These are phyloP conservation scores for Aspergillus sp. DNA, from an alignment of 2,329 filamentous ascomycete species.

Conservation along the genomic window DNA sequence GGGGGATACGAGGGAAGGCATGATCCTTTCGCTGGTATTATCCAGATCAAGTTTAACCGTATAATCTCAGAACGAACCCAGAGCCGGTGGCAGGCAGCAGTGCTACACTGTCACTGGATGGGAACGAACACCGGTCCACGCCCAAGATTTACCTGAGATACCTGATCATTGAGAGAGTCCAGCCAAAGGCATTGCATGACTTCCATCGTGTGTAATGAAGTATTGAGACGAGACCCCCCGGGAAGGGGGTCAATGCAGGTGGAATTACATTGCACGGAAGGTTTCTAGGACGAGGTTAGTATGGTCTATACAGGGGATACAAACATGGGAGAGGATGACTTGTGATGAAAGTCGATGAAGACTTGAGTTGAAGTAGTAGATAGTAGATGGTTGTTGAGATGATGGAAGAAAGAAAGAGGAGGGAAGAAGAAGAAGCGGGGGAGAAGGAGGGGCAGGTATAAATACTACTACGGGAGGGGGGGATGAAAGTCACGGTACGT, in stretches of 20 bases:
- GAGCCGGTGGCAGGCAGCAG: conserved; percentile 8
- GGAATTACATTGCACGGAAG: conserved; percentile 28
- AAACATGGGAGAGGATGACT: conserved; percentile 21
- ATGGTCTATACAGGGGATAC: neutral
- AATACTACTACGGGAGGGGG: conserved; percentile 39
- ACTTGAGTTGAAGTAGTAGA: neutral
- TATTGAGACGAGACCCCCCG: neutral
- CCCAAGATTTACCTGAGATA: conserved; percentile 52
- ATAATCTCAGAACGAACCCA: conserved; percentile 68
- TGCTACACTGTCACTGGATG: conserved; percentile 14
- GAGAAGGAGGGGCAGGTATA: conserved; percentile 30
- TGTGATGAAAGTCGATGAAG: conserved; percentile 19
- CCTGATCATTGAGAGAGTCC: conserved; percentile 48
- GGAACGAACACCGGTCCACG: conserved; percentile 68
- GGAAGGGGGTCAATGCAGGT: conserved; percentile 11
- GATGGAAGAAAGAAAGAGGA: neutral
- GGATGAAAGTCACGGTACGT: neutral
- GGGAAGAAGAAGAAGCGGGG: conserved; percentile 15
- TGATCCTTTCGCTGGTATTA: conserved; percentile 99
- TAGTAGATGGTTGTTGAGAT: conserved; percentile 4
- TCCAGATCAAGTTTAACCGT: conserved; percentile 98
- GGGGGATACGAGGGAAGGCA: conserved; percentile 63
- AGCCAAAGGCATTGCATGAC: conserved; percentile 44
- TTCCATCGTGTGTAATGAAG: conserved; percentile 31
- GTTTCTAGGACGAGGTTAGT: conserved; percentile 18